A percentile compares a stretch with the other conserved stretches of the same genome.
These are phyloP conservation scores for Cladosporium sp. DNA, from an alignment of 2,329 filamentous ascomycete genomes.

Conservation along the genomic window DNA sequence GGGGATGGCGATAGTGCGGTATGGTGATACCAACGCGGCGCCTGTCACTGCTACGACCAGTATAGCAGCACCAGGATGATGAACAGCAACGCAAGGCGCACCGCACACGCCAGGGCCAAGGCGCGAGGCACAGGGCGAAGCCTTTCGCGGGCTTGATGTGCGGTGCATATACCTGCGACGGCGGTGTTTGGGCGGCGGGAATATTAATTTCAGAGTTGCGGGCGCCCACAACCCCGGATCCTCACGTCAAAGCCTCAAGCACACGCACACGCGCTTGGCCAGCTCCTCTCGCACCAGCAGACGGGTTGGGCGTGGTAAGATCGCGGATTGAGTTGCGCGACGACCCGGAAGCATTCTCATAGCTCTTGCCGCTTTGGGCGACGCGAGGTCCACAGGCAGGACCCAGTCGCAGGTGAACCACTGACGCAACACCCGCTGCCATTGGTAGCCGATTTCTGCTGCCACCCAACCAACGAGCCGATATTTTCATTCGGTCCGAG, in stretches of 20 bases:
- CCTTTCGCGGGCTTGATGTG: not conserved
- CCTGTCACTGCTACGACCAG: not conserved
- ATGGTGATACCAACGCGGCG: not conserved
- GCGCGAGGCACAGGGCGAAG: not conserved
- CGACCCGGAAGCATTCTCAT: not conserved
- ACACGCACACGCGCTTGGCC: not conserved
- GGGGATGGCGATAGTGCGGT: not conserved
- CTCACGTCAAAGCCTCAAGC: not conserved
- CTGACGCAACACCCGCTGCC: slow-evolving; percentile 6
- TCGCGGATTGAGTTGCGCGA: slow-evolving; percentile 1
- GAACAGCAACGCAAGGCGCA: not conserved
- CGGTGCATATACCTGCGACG: not conserved
- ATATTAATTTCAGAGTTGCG: slow-evolving; percentile 6
- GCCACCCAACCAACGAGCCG: not conserved
- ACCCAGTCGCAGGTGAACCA: not conserved
- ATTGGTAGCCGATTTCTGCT: slow-evolving; percentile 1
- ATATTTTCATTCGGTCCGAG: slow-evolving; percentile 17
- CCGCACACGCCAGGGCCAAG: slow-evolving; percentile 3
- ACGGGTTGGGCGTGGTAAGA: slow-evolving; percentile 1
- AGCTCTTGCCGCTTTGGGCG: slow-evolving; percentile 10
- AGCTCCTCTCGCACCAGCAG: not conserved
- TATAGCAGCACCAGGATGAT: not conserved
- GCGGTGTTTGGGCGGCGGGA: slow-evolving; percentile 2
- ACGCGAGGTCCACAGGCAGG: not conserved
- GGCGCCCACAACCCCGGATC: slow-evolving; percentile 14